Conservation (phyloP, 441 rosid genomes). For the Cnidoscolus chayamansa region DNA sequence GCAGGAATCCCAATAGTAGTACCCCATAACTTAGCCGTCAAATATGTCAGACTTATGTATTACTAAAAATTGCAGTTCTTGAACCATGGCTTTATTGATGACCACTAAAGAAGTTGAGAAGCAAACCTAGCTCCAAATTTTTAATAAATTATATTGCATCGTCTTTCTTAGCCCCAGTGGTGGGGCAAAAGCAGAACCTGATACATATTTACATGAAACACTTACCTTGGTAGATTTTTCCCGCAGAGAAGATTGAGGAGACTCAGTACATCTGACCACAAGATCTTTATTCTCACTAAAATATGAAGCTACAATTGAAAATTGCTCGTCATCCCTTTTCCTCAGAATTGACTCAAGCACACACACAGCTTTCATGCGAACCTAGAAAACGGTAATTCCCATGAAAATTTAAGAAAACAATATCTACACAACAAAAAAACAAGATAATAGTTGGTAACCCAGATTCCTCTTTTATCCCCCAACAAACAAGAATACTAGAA, state of each 20-base stretch:
- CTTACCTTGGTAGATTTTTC: conserved; percentile 85
- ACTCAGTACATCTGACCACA: conserved; percentile 68
- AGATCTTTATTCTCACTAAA: conserved; percentile 65
- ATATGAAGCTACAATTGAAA: conserved; percentile 61
- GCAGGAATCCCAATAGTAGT: neutral
- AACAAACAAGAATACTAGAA: neutral
- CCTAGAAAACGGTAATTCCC: conserved; percentile 43
- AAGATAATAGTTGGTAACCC: neutral
- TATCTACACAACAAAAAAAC: neutral
- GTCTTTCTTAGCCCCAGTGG: neutral
- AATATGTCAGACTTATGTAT: neutral
- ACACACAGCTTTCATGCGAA: conserved; percentile 89
- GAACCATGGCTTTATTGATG: neutral
- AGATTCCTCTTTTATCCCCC: neutral
- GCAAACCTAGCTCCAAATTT: neutral
- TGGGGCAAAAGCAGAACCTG: neutral
- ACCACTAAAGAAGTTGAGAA: neutral
- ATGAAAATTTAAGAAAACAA: conserved; percentile 1
- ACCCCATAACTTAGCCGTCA: neutral
- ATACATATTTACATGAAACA: neutral
- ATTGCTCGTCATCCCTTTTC: conserved; percentile 65
- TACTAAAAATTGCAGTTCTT: neutral
- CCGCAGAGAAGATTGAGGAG: conserved; percentile 86
- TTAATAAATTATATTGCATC: neutral
- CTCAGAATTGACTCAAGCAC: conserved; percentile 85